Conservation (phyloP, 1,284 basidiomycete species). For the Leccinum solheimii region DNA sequence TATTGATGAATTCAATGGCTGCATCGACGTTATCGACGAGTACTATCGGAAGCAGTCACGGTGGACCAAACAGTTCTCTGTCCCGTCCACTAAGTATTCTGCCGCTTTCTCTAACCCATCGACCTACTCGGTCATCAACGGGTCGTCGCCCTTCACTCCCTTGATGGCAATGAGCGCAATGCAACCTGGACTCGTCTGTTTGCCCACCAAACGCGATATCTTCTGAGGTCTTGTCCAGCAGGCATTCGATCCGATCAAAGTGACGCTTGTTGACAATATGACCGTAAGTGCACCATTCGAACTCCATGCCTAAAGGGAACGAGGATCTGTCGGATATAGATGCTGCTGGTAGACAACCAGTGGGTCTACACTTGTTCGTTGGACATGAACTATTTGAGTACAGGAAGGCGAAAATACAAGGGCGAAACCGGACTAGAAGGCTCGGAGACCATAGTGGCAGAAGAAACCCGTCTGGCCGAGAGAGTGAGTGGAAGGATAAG, state of each 20-base stretch:
- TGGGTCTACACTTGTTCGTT: conserved; percentile 28
- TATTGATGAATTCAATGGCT: conserved; percentile 71
- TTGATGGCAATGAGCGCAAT: too few species aligned
- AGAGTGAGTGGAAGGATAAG: too few species aligned
- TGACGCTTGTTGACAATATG: conserved; percentile 55
- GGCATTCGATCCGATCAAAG: conserved; percentile 59
- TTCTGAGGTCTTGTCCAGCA: conserved; percentile 72
- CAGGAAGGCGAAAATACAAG: background rate
- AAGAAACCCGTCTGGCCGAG: too few species aligned
- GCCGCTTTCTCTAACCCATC: background rate
- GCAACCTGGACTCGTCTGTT: conserved; percentile 51
- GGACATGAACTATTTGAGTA: background rate
- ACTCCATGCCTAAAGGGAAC: conserved; percentile 42
- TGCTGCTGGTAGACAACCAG: too few species aligned
- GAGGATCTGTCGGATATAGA: background rate
- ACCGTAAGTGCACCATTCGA: conserved; percentile 47
- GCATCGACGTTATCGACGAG: conserved; percentile 73
- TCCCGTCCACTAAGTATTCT: conserved; percentile 1
- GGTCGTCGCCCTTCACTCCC: conserved; percentile 41
- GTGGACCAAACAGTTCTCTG: conserved; percentile 74
- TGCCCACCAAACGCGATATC: conserved; percentile 71
- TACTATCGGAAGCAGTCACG: conserved; percentile 66
- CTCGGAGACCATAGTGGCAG: too few species aligned
- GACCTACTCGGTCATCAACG: conserved; percentile 56
- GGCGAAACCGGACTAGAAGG: background rate